A percentile compares a stretch with the other conserved stretches of the same genome.
phyloP scores from a whole-genome alignment of 768 basidiomycete genomes.

The Trametopsis cervina region DNA sequence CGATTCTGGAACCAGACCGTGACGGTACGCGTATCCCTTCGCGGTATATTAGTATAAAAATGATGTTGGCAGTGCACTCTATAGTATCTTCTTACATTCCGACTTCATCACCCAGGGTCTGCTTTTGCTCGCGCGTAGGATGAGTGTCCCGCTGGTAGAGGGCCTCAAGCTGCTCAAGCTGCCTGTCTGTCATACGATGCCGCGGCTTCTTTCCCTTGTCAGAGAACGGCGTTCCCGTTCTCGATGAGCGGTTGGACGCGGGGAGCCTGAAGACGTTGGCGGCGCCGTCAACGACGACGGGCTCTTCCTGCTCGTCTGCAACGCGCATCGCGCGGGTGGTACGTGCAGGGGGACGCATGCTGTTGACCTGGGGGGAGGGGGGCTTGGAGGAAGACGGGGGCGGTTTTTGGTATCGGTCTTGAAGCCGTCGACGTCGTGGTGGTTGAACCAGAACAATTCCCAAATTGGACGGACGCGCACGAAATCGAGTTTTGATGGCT shows the following conservation, averaged over 20 bases:
- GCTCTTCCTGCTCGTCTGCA: neutral
- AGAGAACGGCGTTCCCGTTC: slow-evolving; percentile 4
- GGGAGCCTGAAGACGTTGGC: neutral
- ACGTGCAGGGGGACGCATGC: slow-evolving; percentile 12
- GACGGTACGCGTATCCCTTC: slow-evolving; percentile 24
- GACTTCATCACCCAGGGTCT: slow-evolving; percentile 18
- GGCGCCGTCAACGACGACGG: neutral
- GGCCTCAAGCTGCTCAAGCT: slow-evolving; percentile 21
- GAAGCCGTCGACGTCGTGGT: slow-evolving; percentile 3
- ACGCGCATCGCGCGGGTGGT: slow-evolving; percentile 12
- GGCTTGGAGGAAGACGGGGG: slow-evolving; percentile 1
- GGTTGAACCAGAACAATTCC: slow-evolving; percentile 5
- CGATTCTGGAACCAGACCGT: slow-evolving; percentile 31
- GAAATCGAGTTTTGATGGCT: slow-evolving; percentile 1
- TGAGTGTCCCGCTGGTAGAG: slow-evolving; percentile 20
- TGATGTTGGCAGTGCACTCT: neutral
- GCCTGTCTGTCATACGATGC: slow-evolving; percentile 30
- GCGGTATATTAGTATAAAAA: neutral
- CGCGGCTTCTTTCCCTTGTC: slow-evolving; percentile 23
- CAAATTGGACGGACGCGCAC: neutral
- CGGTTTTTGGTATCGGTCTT: slow-evolving; percentile 1
- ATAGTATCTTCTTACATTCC: slow-evolving; percentile 16
- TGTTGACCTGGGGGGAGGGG: neutral
- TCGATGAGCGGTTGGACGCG: slow-evolving; percentile 2
- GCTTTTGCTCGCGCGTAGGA: slow-evolving; percentile 19